phyloP scores from a whole-genome alignment of 805 yeast species.

The Hanseniaspora clermontiae region DNA sequence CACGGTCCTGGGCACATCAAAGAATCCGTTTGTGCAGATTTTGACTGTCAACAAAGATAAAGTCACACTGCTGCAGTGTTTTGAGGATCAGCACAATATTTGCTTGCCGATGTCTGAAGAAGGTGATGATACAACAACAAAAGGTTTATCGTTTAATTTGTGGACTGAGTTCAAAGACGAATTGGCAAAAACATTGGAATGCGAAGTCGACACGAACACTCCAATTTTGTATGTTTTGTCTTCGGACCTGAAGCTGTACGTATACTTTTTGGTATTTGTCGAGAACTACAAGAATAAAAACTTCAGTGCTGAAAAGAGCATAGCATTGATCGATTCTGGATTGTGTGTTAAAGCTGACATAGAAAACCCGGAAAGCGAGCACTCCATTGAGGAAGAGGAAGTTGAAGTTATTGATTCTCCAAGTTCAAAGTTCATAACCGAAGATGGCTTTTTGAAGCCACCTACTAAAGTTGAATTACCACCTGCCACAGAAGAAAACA shows the following conservation, averaged over 20 bases:
- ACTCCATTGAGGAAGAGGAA: background rate
- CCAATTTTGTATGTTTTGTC: slow-evolving; percentile 57
- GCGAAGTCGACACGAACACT: slow-evolving; percentile 46
- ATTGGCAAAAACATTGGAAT: slow-evolving; percentile 42
- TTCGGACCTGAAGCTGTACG: slow-evolving; percentile 46
- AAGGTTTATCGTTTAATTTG: slow-evolving; percentile 55
- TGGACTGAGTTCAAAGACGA: slow-evolving; percentile 32
- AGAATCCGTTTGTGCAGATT: slow-evolving; percentile 44
- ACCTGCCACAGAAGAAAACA: background rate
- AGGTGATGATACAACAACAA: slow-evolving; percentile 51
- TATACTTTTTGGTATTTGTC: slow-evolving; percentile 54
- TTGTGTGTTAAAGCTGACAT: background rate
- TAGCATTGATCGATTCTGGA: background rate
- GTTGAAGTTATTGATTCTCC: background rate
- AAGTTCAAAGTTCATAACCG: background rate
- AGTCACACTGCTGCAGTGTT: slow-evolving; percentile 23
- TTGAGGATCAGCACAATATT: slow-evolving; percentile 63
- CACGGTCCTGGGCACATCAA: slow-evolving; percentile 44
- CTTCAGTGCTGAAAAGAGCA: slow-evolving; percentile 20
- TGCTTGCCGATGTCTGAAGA: slow-evolving; percentile 57
- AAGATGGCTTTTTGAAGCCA: background rate
- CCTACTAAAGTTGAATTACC: background rate
- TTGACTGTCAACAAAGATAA: slow-evolving; percentile 26
- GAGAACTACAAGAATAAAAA: slow-evolving; percentile 34
- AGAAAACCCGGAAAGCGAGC: background rate